Percentiles rank a stretch among this genome's conserved stretches.
Conservation (phyloP, 192 early-diverging fungal species). For the Chytriomyces hyalinus region DNA sequence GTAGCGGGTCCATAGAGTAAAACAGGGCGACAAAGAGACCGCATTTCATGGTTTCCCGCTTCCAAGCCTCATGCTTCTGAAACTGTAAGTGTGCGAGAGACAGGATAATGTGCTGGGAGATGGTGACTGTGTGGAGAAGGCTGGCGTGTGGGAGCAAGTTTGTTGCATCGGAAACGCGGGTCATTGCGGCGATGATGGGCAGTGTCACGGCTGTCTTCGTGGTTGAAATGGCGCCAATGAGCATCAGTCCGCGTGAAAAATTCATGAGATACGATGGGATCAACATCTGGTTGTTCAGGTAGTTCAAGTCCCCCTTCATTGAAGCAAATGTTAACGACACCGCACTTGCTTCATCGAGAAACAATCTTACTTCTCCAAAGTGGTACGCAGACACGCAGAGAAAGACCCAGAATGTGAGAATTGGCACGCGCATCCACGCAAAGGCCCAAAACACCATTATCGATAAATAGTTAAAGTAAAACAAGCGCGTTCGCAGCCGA, state of each 20-base stretch:
- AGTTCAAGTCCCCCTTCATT: constrained; percentile 33
- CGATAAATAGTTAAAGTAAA: constrained; percentile 33
- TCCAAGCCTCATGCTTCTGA: neutral
- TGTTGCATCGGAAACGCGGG: neutral
- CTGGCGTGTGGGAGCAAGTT: constrained; percentile 7
- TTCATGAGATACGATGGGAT: constrained; percentile 6
- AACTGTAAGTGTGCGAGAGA: neutral
- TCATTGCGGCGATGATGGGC: constrained; percentile 35
- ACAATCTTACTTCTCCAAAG: constrained; percentile 35
- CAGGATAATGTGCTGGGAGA: constrained; percentile 26
- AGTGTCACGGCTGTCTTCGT: constrained; percentile 18
- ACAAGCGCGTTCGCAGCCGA: neutral
- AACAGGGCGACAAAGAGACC: constrained; percentile 25
- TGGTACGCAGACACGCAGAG: constrained; percentile 32
- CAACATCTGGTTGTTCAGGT: constrained; percentile 13
- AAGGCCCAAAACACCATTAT: constrained; percentile 31
- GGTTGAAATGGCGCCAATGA: constrained; percentile 27
- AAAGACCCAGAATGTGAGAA: constrained; percentile 33
- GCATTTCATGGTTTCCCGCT: constrained; percentile 12
- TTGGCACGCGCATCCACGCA: constrained; percentile 13
- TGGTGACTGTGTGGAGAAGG: neutral
- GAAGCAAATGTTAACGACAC: neutral
- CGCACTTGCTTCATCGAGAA: neutral
- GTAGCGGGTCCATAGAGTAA: constrained; percentile 22
- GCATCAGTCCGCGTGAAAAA: constrained; percentile 29